These are phyloP conservation scores for Heritiera fomes DNA, from an alignment of 345 rosid genomes.

Conservation along the genomic window DNA sequence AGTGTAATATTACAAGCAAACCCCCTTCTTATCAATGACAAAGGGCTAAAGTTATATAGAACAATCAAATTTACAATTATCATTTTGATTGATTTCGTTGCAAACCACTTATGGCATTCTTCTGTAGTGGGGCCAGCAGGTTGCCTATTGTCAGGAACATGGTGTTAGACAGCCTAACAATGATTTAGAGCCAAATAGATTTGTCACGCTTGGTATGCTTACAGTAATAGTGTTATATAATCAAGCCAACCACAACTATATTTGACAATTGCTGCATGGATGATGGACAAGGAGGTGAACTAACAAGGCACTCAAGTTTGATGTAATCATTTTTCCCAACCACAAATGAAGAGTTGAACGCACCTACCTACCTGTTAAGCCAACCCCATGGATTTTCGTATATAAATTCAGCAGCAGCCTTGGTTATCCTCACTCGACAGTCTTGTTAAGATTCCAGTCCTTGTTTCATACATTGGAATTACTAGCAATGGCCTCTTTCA, in stretches of 20 bases:
- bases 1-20: too few relatives aligned
- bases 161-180: background rate
- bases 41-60: too few relatives aligned
- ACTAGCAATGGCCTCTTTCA: slow-evolving; percentile 22
- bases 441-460: background rate
- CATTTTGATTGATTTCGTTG: background rate
- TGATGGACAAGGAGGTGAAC: slow-evolving; percentile 7
- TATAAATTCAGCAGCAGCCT: background rate
- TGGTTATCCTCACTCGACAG: background rate
- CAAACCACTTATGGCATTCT: background rate
- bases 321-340: background rate
- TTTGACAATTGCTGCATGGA: background rate
- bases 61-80: background rate
- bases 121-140: background rate
- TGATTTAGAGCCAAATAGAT: background rate
- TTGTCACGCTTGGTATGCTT: background rate
- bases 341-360: too few relatives aligned
- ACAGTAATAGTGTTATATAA: background rate
- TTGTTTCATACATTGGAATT: background rate
- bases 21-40: too few relatives aligned
- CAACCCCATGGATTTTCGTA: background rate
- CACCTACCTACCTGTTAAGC: background rate
- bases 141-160: background rate
- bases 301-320: background rate
- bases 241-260: slow-evolving; percentile 12